Base-by-base conservation (phyloP, 2,329 filamentous ascomycete species). In the Cordyceps tenuipes region DNA sequence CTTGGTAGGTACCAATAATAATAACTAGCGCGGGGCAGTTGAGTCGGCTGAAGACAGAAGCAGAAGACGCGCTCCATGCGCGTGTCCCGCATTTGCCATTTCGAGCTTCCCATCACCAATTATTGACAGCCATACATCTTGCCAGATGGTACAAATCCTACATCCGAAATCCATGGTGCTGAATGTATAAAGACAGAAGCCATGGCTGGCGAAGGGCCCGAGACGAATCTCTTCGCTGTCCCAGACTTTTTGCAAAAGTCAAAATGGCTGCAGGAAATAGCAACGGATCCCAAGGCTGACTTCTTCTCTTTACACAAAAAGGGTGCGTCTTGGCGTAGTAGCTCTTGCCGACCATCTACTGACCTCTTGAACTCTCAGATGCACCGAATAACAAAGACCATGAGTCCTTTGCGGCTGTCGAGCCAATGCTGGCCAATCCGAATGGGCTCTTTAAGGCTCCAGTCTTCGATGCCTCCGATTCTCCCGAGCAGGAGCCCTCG, bases 201-300 rank as follows among this genome's bases (percentile, higher is more conserved):
- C 62, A 74, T 73, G 71, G 64, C 64, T 62, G 61, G 74, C 62
- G 70, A 77, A 57, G 71, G 77, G 62, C 74, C 78, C 46, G 68
- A 72, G 58, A 76, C 80, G 52, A 73, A 86, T 67, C 78, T 86
- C 36, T 90, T 90, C 68, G 79, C 81, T 44, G 83, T 85, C 50
- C 83, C 83, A 44, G 78, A 86, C 67, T 79, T 88, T 62, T 84
- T 81, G 79, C 76, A 75, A 59, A 73, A 78, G 29, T 83, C 85
- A 2, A 76, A 73, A 64, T 79, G 80, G 70, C 71, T 82, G 43
- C 71, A 76, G 8, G 63, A 68, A 51, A 36, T 68, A 23, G 62
- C 61, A 23, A 56, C 54, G 39, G 64, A 68, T 23, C 47, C 63
- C 29, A 51, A 62, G 19, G 61, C 66, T 47, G 63, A 68, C 9